Evolutionary conservation across 208 protist species (phyloP).

Genomic region (Leptomonas seymouri): DNA sequence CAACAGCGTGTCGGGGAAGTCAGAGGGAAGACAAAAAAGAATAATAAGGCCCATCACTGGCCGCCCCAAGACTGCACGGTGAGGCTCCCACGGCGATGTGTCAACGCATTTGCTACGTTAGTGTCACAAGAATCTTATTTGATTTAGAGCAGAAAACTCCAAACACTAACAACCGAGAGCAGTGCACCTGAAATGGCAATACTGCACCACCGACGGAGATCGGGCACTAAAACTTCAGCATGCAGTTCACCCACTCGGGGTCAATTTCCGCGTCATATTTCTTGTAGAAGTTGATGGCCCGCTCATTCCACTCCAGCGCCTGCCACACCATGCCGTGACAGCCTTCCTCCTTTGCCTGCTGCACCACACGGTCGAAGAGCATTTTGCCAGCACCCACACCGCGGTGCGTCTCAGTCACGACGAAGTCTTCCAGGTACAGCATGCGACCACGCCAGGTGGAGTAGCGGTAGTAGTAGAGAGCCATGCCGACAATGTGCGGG

Average conservation of each 20-base stretch:
- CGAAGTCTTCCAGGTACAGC: conserved; percentile 66
- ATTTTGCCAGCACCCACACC: conserved; percentile 35
- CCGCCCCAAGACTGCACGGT: background rate
- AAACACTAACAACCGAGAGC: too few relatives aligned
- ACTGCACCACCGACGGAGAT: background rate
- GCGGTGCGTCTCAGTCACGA: conserved; percentile 40
- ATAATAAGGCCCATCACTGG: background rate
- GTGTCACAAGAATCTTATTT: background rate
- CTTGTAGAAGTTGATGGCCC: conserved; percentile 53
- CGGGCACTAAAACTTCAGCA: conserved; percentile 35
- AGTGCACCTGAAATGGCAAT: background rate
- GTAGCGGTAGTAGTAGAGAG: conserved; percentile 59
- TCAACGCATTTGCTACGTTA: background rate
- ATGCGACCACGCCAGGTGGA: conserved; percentile 56
- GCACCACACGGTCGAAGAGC: conserved; percentile 49
- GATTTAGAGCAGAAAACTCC: too few relatives aligned
- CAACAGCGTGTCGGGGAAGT: conserved; percentile 20
- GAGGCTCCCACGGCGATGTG: conserved; percentile 3
- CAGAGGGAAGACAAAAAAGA: background rate
- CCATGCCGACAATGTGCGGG: conserved; percentile 44
- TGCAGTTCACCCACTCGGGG: conserved; percentile 55
- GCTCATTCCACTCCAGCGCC: conserved; percentile 57
- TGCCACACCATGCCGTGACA: conserved; percentile 63
- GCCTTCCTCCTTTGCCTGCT: conserved; percentile 45
- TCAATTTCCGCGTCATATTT: conserved; percentile 50